Base-by-base conservation (phyloP, 1,139 yeast species). In the Taphrina pruni region DNA sequence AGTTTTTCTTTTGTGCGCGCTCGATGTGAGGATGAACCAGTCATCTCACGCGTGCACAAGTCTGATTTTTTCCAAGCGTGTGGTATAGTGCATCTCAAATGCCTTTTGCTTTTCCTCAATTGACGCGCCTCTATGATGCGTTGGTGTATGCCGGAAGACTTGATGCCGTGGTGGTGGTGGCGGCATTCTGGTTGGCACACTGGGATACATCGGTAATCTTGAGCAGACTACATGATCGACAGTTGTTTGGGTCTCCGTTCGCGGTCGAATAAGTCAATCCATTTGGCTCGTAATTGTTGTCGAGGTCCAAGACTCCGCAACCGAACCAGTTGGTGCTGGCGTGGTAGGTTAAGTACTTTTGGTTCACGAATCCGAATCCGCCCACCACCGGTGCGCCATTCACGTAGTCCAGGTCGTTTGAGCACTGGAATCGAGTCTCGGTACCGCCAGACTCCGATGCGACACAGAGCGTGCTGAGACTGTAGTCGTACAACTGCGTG, bases 331-430 rank as follows among this genome's bases (percentile, higher is more conserved):
- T 41, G 36, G 60, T 14, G 41, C 50, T 56, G 14, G 36, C 9
- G 9, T 36, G 20, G 50, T 56, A 56, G 12, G 60, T 56, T 8
- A 56, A 17, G 43, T 54, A 26, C 35, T 56, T 38, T 11, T 17
- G 9, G 50, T 56, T 36, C 14, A 21, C 46, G 11, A 56, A 9
- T 6, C 60, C 60, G 50, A 38, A 56, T 17, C 60, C 60, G 12
- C 60, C 60, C 8, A 41, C 50, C 32, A 56, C 50, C 11, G 46
- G 60, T 6, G 50, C 48, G n/a, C 60, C 60, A 38, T 38, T 41
- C 36, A 56, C 50, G n/a, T 41, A 41, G 20, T 56, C 60, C 35
- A 56, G 17, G 50, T 56, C 60, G 60, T 56, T 56, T n/a, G 60
- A 56, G 50, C 60, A 56, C 38, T 56, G 50, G 50, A 56, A 36